These are phyloP conservation scores for Phialophora expanda DNA, from an alignment of 2,329 filamentous ascomycete genomes.

Conservation along the genomic window DNA sequence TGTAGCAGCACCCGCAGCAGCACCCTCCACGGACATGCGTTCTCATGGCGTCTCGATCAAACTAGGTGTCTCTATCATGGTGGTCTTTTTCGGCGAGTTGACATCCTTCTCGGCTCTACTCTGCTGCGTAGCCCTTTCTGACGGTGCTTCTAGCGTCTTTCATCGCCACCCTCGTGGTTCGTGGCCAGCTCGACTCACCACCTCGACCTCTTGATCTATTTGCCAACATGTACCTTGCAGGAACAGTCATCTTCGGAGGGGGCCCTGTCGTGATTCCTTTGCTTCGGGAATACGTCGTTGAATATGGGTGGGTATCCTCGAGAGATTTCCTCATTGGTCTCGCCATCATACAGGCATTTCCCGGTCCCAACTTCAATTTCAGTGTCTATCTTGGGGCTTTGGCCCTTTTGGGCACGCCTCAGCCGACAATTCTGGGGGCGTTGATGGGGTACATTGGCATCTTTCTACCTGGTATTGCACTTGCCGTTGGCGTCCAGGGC, in stretches of 20 bases:
- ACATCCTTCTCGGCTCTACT: neutral
- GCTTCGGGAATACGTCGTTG: conserved; percentile 65
- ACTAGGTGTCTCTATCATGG: conserved; percentile 47
- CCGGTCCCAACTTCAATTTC: conserved; percentile 57
- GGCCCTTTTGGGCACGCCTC: conserved; percentile 51
- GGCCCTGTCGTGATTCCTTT: conserved; percentile 70
- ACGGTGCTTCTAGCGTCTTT: conserved; percentile 55
- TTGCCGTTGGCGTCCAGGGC: conserved; percentile 48
- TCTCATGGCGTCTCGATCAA: conserved; percentile 47
- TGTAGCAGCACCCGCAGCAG: too few relatives aligned
- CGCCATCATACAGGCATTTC: conserved; percentile 73
- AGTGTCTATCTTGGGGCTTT: conserved; percentile 63
- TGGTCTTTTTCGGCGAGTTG: conserved; percentile 56
- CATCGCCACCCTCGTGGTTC: conserved; percentile 51
- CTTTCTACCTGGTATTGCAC: conserved; percentile 57
- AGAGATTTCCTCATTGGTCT: conserved; percentile 75
- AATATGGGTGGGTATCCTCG: conserved; percentile 70
- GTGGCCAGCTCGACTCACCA: conserved; percentile 46
- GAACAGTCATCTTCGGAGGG: conserved; percentile 70
- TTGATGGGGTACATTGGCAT: conserved; percentile 60
- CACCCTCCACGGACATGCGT: conserved; percentile 21
- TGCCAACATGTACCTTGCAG: conserved; percentile 74
- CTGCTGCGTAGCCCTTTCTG: neutral
- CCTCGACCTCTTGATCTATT: conserved; percentile 66
- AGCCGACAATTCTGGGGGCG: conserved; percentile 53